phyloP scores from a whole-genome alignment of 2,329 filamentous ascomycete genomes.

The Phyllosticta capitalensis region DNA sequence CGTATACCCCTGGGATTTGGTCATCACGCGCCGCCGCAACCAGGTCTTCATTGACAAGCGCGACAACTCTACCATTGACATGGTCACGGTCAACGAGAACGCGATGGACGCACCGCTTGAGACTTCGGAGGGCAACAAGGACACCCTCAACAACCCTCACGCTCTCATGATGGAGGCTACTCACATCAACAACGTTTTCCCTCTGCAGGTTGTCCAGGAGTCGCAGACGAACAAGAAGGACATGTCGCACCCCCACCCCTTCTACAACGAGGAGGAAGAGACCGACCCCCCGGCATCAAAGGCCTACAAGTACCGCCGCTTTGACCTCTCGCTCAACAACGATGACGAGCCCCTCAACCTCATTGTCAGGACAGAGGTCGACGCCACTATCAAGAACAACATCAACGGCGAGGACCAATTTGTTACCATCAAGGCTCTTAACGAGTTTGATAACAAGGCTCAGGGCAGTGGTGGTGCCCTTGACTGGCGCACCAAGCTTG shows the following conservation, averaged over 20 bases:
- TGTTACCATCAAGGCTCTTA: conserved; percentile 88
- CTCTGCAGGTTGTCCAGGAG: conserved; percentile 88
- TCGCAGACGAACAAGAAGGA: conserved; percentile 66
- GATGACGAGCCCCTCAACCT: conserved; percentile 91
- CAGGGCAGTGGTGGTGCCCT: conserved; percentile 89
- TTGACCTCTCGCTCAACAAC: conserved; percentile 83
- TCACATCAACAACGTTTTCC: conserved; percentile 99
- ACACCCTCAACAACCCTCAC: conserved; percentile 85
- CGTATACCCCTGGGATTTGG: conserved; percentile 96
- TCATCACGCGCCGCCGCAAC: conserved; percentile 85
- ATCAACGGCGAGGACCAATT: conserved; percentile 86
- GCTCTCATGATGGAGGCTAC: conserved; percentile 94
- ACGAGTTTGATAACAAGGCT: conserved; percentile 98
- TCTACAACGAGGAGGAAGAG: conserved; percentile 91
- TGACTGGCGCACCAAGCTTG: conserved; percentile 94
- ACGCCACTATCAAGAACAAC: conserved; percentile 91
- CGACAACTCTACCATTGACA: conserved; percentile 85
- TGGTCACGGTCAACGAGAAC: conserved; percentile 99
- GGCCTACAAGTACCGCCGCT: conserved; percentile 95
- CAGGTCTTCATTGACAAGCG: conserved; percentile 99
- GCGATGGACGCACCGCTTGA: conserved; percentile 91
- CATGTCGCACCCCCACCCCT: conserved; percentile 86
- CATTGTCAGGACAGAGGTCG: conserved; percentile 87
- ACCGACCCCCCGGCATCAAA: conserved; percentile 91
- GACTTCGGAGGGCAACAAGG: conserved; percentile 83